Conservation (phyloP, 495 filamentous ascomycete species). For the Penicillium samsonianum region DNA sequence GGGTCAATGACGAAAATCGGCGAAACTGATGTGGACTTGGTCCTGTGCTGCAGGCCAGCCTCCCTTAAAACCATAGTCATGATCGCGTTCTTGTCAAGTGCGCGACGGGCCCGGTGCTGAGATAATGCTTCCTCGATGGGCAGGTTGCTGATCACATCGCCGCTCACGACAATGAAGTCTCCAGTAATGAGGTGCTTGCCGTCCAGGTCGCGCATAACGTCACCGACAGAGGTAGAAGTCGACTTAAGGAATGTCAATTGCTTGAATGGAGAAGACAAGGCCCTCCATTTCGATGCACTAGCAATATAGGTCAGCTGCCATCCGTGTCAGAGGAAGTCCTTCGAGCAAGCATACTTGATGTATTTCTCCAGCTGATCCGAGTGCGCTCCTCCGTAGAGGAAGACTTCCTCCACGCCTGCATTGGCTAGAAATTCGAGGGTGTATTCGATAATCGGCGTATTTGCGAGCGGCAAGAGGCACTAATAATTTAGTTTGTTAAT, state of each 20-base stretch:
- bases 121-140: constrained; percentile 76
- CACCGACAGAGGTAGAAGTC: constrained; percentile 83
- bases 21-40: constrained; percentile 68
- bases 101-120: constrained; percentile 76
- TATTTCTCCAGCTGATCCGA: constrained; percentile 87
- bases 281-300: constrained; percentile 69
- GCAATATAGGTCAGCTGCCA: constrained; percentile 13
- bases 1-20: constrained; percentile 89
- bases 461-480: constrained; percentile 94
- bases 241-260: constrained; percentile 84
- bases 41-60: constrained; percentile 71
- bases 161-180: constrained; percentile 91
- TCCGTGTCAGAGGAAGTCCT: neutral
- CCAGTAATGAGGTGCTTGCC: constrained; percentile 79
- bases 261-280: constrained; percentile 76
- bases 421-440: constrained; percentile 94
- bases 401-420: constrained; percentile 88
- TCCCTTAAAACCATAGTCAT: constrained; percentile 95
- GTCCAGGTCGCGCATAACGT: constrained; percentile 94
- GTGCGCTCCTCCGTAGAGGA: constrained; percentile 88
- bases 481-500: constrained; percentile 32
- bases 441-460: constrained; percentile 94
- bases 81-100: constrained; percentile 88
- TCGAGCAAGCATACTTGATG: constrained; percentile 54
- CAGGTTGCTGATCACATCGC: constrained; percentile 91